These are phyloP conservation scores for Pleurotus platypus DNA, from an alignment of 768 basidiomycete species.

Conservation along the genomic window DNA sequence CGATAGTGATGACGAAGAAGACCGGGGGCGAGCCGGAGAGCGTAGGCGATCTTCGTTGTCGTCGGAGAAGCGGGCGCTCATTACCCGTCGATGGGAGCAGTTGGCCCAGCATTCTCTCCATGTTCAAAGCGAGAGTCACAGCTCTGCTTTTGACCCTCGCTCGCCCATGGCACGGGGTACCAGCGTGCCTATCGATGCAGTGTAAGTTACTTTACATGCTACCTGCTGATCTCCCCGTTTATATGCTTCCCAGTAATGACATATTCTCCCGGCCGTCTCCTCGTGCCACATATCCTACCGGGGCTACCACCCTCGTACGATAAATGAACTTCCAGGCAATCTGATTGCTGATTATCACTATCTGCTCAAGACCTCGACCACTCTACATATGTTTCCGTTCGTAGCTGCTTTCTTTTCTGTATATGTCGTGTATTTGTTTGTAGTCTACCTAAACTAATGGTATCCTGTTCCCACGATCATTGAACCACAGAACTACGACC, in stretches of 20 bases:
- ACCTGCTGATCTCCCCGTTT: background rate
- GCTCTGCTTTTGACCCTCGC: slow-evolving; percentile 2
- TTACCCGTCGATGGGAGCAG: background rate
- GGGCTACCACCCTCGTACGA: background rate
- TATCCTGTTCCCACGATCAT: background rate
- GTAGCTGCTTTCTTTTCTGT: background rate
- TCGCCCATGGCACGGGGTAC: slow-evolving; percentile 2
- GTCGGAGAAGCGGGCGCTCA: background rate
- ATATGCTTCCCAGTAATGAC: background rate
- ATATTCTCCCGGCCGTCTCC: slow-evolving; percentile 6
- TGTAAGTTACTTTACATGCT: background rate
- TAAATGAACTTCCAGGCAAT: slow-evolving; percentile 3
- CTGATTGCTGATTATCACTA: background rate
- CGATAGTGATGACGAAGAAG: too few species aligned
- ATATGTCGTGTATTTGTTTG: background rate
- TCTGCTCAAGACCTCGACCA: background rate
- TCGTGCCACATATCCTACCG: background rate
- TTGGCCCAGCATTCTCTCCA: background rate
- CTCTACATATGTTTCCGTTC: background rate
- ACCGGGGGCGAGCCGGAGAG: too few species aligned
- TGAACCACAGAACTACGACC: background rate
- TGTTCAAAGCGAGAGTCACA: background rate
- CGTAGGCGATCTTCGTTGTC: background rate
- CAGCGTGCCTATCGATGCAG: background rate
- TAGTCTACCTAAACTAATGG: background rate